Base-by-base conservation (phyloP, 1,139 yeast species). In the Wickerhamiella pararugosa region DNA sequence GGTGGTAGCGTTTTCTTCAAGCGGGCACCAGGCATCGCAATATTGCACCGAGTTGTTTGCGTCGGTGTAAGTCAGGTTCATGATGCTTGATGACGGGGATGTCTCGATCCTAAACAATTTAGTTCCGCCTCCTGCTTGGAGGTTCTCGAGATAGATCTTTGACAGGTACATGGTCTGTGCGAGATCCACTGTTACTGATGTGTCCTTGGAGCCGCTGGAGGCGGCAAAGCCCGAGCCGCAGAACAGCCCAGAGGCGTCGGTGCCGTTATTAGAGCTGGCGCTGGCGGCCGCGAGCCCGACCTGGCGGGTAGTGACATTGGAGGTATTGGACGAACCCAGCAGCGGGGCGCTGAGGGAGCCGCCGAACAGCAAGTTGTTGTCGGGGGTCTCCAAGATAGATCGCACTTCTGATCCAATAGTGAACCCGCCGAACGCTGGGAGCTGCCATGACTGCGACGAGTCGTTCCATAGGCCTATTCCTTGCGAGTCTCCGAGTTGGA, bases 21-120 rank as follows among this genome's bases (percentile, higher is more conserved):
- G 55, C 0, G 96, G 93, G 59, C 98, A 90, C 70, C 74, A 79
- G 1, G 95, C 93, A 58, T 86, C 95, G 66, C 98, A 90, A 45
- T 51, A 47, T 39, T 40, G 47, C 8, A 39, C 37, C 49, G 61
- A 64, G 43, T 79, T 75, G 1, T 84, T 70, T 1, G 58, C 93
- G 55, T 87, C 92, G 31, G 80, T 64, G 55, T 84, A 90, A 0
- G 94, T 77, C 51, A 90, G 62, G 57, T 90, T 90, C 94, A 90
- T 81, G 49, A 87, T 87, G 51, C 97, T 87, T 51, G 79, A 73
- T 36, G 84, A 71, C 1, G 97, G 97, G 44, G 71, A 66, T 0
- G 95, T 76, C 41, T 80, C 65, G 21, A 90, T 66, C 53, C 96
- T 70, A 59, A 86, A 87, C 6, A 70, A 51, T 45, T 76, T 69